These are phyloP conservation scores for Mucor indicus DNA, from an alignment of 371 early-diverging fungal genomes.

Conservation along the genomic window DNA sequence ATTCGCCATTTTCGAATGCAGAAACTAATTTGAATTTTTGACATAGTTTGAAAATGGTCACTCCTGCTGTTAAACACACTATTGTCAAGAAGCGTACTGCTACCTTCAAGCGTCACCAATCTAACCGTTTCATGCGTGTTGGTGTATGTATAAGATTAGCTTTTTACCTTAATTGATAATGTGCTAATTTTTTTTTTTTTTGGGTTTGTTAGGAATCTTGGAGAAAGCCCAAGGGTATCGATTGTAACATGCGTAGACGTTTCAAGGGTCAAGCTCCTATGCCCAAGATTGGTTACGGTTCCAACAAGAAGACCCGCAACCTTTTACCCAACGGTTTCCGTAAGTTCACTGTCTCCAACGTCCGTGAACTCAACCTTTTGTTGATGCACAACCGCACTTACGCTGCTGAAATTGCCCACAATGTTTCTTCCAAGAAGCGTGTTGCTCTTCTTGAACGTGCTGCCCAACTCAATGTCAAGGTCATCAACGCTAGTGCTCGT, in stretches of 20 bases:
- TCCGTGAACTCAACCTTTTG: constrained; percentile 94
- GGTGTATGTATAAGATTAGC: constrained; percentile 59
- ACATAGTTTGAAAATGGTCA: constrained; percentile 68
- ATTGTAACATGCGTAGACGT: constrained; percentile 95
- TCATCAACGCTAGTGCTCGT: constrained; percentile 97
- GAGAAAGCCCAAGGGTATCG: constrained; percentile 99
- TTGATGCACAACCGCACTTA: constrained; percentile 99
- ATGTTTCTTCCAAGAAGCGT: constrained; percentile 97
- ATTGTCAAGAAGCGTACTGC: constrained; percentile 99
- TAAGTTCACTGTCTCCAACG: constrained; percentile 95
- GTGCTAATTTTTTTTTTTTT: neutral
- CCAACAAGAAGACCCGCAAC: constrained; percentile 95
- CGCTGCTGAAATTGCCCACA: constrained; percentile 99
- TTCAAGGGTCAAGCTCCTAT: constrained; percentile 98
- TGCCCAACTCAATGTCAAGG: constrained; percentile 95
- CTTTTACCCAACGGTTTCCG: constrained; percentile 98
- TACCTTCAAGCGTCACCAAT: constrained; percentile 98
- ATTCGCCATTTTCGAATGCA: neutral
- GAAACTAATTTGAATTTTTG: neutral
- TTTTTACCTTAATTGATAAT: neutral
- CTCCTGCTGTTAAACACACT: constrained; percentile 86
- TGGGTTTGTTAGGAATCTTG: constrained; percentile 78
- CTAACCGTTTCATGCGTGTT: constrained; percentile 96
- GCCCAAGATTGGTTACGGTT: constrained; percentile 99
- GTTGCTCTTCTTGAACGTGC: constrained; percentile 97